A percentile compares a stretch with the other conserved stretches of the same genome.
Conservation (phyloP, 257 asterid genomes). For the Knoxia roxburghii region DNA sequence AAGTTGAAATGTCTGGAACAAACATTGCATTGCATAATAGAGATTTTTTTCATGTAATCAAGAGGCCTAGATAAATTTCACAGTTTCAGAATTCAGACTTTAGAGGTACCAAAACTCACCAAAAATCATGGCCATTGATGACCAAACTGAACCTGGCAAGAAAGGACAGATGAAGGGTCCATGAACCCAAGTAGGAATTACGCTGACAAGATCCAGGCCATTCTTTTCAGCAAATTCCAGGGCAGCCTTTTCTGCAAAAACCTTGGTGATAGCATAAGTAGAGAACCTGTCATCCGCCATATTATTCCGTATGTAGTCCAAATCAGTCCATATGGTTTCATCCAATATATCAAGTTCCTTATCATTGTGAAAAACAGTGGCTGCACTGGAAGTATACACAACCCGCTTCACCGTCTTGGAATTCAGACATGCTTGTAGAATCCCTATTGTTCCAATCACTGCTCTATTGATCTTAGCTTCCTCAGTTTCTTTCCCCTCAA, state of each 20-base stretch:
- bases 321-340: conserved; percentile 38
- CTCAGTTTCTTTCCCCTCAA: conserved; percentile 39
- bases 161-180: conserved; percentile 55
- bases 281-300: background rate
- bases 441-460: conserved; percentile 26
- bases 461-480: conserved; percentile 27
- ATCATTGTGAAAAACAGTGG: conserved; percentile 11
- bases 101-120: conserved; percentile 17
- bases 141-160: conserved; percentile 32
- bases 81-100: too few species aligned
- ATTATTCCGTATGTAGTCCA: conserved; percentile 19
- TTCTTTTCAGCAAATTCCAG: conserved; percentile 39
- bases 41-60: too few species aligned
- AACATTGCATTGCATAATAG: too few species aligned
- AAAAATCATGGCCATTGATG: conserved; percentile 35
- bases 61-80: too few species aligned
- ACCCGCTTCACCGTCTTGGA: conserved; percentile 47
- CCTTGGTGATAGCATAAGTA: conserved; percentile 43
- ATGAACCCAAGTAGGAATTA: conserved; percentile 39
- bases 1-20: too few species aligned
- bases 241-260: conserved; percentile 42
- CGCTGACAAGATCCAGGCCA: conserved; percentile 46
- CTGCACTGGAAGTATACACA: conserved; percentile 34
- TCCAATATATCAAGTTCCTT: conserved; percentile 17
- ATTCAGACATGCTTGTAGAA: conserved; percentile 41